phyloP scores from a whole-genome alignment of 2,329 filamentous ascomycete genomes.

The Coccinonectria pachysandricola region DNA sequence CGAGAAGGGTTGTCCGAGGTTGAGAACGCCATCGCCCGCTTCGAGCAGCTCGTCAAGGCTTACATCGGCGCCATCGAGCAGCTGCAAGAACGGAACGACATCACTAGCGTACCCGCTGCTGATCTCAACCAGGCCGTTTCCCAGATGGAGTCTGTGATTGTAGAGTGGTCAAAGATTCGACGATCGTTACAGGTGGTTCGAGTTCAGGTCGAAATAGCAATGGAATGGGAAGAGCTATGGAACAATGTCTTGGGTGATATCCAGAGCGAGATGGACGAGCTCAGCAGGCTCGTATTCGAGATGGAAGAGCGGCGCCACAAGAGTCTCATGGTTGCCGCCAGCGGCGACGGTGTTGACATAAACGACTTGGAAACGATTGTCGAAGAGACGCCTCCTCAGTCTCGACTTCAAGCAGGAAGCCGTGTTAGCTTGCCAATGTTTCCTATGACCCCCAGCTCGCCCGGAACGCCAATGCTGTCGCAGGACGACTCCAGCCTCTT shows the following conservation, averaged over 20 bases:
- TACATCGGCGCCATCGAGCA: conserved; percentile 93
- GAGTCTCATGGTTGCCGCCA: conserved; percentile 52
- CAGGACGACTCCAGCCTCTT: conserved; percentile 84
- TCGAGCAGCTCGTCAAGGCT: conserved; percentile 81
- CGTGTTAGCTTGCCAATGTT: conserved; percentile 61
- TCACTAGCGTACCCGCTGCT: conserved; percentile 56
- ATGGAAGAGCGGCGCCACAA: conserved; percentile 95
- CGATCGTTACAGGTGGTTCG: conserved; percentile 69
- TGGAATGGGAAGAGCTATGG: conserved; percentile 99
- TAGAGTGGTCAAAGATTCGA: conserved; percentile 77
- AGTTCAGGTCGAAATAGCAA: conserved; percentile 85
- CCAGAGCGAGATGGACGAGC: conserved; percentile 71
- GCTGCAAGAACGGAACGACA: conserved; percentile 69
- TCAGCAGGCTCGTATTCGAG: conserved; percentile 79
- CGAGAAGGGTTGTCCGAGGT: conserved; percentile 67
- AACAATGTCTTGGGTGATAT: conserved; percentile 89
- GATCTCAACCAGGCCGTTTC: conserved; percentile 66
- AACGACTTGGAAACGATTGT: conserved; percentile 88
- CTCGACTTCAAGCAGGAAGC: conserved; percentile 44
- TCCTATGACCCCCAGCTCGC: conserved; percentile 51
- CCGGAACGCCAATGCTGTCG: conserved; percentile 41
- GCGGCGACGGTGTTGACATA: conserved; percentile 64
- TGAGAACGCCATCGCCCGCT: conserved; percentile 66
- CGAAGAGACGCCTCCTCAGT: conserved; percentile 63
- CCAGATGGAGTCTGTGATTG: conserved; percentile 82